phyloP scores from a whole-genome alignment of 306 rosid species.

The Cotoneaster glaucophyllus region DNA sequence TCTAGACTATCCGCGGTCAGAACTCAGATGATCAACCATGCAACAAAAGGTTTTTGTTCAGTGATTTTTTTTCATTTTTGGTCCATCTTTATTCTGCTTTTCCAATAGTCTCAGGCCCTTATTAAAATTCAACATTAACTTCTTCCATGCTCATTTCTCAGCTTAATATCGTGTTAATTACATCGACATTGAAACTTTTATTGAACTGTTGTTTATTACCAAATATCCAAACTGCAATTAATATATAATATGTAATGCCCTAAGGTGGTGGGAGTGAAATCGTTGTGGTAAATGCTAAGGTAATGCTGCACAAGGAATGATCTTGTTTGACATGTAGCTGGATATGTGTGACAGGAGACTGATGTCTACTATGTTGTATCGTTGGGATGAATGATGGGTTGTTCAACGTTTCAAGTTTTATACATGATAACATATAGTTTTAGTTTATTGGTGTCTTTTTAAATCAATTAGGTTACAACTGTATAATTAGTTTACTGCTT shows the following conservation, averaged over 20 bases:
- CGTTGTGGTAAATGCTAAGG: neutral
- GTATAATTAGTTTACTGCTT: neutral
- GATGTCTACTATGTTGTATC: neutral
- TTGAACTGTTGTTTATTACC: neutral
- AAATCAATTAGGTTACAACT: neutral
- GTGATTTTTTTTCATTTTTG: neutral
- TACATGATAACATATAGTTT: neutral
- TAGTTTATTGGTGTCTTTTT: neutral
- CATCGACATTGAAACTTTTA: neutral
- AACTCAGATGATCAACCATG: neutral
- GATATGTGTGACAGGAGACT: neutral
- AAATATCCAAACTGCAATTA: neutral
- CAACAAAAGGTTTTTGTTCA: neutral
- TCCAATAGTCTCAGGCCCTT: neutral
- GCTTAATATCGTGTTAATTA: neutral
- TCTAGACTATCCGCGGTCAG: neutral
- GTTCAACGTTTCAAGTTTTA: neutral
- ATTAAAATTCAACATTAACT: neutral
- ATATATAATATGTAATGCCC: neutral
- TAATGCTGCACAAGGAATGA: neutral
- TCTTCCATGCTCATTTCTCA: neutral
- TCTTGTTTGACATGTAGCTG: neutral
- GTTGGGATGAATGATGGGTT: neutral
- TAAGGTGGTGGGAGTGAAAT: neutral
- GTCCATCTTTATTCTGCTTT: neutral